Evolutionary conservation across 1,284 basidiomycete species (phyloP).

Genomic region (Schizopora paradoxa): DNA sequence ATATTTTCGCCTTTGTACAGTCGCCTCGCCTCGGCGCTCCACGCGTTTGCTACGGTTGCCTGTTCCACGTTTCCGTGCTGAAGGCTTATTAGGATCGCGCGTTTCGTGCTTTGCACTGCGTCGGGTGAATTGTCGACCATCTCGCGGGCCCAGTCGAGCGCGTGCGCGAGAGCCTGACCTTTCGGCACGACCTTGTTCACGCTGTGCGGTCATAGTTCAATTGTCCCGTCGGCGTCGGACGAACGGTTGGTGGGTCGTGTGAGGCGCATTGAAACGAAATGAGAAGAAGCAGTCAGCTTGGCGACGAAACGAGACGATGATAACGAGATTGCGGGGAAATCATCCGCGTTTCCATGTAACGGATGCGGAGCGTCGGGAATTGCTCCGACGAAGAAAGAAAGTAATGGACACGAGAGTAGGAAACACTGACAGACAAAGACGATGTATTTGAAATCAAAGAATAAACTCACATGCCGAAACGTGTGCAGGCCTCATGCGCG

Average conservation of each 20-base stretch:
- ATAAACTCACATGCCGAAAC: constrained; percentile 67
- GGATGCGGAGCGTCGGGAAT: background rate
- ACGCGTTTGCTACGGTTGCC: constrained; percentile 44
- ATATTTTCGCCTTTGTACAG: constrained; percentile 71
- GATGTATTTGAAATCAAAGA: constrained; percentile 25
- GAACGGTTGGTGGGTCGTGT: constrained; percentile 2
- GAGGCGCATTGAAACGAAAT: background rate
- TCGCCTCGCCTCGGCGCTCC: constrained; percentile 46
- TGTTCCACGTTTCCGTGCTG: constrained; percentile 52
- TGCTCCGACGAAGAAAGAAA: constrained; percentile 9
- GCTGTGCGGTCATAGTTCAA: constrained; percentile 32
- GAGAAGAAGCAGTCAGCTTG: too few relatives aligned
- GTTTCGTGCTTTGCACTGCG: constrained; percentile 73
- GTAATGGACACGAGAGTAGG: constrained; percentile 16
- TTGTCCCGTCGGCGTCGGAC: constrained; percentile 3
- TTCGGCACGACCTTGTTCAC: constrained; percentile 64
- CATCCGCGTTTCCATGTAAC: too few relatives aligned
- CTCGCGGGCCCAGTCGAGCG: constrained; percentile 57
- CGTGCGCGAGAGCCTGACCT: constrained; percentile 52
- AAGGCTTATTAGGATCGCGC: constrained; percentile 49
- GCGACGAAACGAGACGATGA: background rate
- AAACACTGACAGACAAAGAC: too few relatives aligned
- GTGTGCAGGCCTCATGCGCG: constrained; percentile 61
- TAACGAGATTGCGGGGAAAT: background rate
- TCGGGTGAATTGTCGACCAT: constrained; percentile 73